Evolutionary conservation across 805 yeast species (phyloP).

Genomic region (Yamadazyma laniorum): DNA sequence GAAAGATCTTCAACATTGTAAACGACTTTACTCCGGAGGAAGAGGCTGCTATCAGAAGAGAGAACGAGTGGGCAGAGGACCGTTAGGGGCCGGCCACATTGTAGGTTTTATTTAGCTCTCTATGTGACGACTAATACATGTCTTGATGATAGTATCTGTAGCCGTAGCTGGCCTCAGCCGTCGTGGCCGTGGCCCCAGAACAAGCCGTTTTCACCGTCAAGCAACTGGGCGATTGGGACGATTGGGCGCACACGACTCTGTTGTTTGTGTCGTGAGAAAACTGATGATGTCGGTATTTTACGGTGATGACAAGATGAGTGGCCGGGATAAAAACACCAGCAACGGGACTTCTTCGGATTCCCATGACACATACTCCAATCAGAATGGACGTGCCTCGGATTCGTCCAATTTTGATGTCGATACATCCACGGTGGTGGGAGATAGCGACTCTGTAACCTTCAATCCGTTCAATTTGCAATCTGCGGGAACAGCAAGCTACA

Average conservation of each 20-base stretch:
- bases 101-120: too few relatives aligned
- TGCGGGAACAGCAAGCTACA: conserved; percentile 18
- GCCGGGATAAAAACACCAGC: conserved; percentile 2
- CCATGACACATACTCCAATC: background rate
- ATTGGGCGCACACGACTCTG: too few relatives aligned
- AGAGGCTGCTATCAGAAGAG: conserved; percentile 83
- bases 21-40: conserved; percentile 86
- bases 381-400: background rate
- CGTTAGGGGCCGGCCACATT: too few relatives aligned
- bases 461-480: background rate
- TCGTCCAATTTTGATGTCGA: conserved; percentile 4
- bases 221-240: too few relatives aligned
- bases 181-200: too few relatives aligned
- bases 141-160: too few relatives aligned
- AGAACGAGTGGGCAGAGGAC: conserved; percentile 76
- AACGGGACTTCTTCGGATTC: background rate
- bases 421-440: conserved; percentile 14
- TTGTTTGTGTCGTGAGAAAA: too few relatives aligned
- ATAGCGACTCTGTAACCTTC: conserved; percentile 11
- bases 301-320: conserved; percentile 4
- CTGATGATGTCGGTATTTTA: background rate
- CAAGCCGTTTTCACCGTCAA: too few relatives aligned
- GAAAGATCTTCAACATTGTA: conserved; percentile 74
- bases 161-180: too few relatives aligned
- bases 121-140: too few relatives aligned